A percentile compares a stretch with the other conserved stretches of the same genome.
Conservation (phyloP, 495 filamentous ascomycete species). For the Xanthoparmelia taractica region DNA sequence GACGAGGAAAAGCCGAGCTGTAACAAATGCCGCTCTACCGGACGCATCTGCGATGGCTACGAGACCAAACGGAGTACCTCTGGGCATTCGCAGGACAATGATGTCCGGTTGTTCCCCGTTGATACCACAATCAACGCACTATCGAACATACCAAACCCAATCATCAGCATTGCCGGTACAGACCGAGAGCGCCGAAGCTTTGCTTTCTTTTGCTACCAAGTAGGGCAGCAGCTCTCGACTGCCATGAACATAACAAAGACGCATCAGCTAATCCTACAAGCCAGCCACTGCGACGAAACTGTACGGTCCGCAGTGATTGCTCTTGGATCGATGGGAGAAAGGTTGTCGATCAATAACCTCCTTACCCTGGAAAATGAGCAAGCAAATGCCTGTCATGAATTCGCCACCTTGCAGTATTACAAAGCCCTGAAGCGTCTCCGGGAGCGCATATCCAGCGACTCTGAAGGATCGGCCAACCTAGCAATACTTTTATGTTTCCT, state of each 20-base stretch:
- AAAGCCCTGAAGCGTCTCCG: slow-evolving; percentile 20
- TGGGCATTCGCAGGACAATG: neutral
- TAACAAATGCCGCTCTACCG: slow-evolving; percentile 44
- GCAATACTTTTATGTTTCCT: slow-evolving; percentile 47
- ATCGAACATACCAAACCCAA: neutral
- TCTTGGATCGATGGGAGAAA: slow-evolving; percentile 19
- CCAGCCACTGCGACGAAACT: slow-evolving; percentile 20
- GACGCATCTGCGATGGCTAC: slow-evolving; percentile 44
- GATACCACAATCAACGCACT: neutral
- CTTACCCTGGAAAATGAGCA: slow-evolving; percentile 11
- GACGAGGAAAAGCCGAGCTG: slow-evolving; percentile 54
- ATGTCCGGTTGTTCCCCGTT: neutral
- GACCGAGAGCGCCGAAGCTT: slow-evolving; percentile 18
- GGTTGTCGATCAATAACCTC: slow-evolving; percentile 5
- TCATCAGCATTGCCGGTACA: slow-evolving; percentile 16
- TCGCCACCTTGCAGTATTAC: slow-evolving; percentile 20
- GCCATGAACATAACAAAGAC: slow-evolving; percentile 1
- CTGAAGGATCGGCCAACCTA: slow-evolving; percentile 28
- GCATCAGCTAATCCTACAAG: slow-evolving; percentile 24
- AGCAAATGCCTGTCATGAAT: slow-evolving; percentile 18
- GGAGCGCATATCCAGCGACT: slow-evolving; percentile 12
- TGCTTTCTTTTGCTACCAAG: slow-evolving; percentile 17
- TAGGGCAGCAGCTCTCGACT: neutral
- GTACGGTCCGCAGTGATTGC: slow-evolving; percentile 23
- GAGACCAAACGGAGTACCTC: neutral